Evolutionary conservation across 2,329 filamentous ascomycete species (phyloP).

Genomic region (Hymenotorrendiella dingleyae): DNA sequence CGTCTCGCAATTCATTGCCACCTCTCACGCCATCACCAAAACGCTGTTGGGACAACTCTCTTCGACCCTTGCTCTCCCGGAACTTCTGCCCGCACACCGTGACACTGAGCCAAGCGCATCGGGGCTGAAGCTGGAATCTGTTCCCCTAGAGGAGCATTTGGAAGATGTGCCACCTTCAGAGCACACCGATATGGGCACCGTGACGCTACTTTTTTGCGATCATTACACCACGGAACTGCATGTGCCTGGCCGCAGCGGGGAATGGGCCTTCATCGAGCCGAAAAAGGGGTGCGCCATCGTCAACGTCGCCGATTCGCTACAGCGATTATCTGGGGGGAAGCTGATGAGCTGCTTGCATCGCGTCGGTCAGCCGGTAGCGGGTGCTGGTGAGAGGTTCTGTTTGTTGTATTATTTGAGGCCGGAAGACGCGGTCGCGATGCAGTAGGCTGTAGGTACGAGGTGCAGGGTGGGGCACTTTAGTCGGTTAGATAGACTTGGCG

Average conservation of each 20-base stretch:
- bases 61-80: conserved; percentile 6
- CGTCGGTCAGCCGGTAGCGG: conserved; percentile 24
- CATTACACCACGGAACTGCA: conserved; percentile 14
- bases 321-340: conserved; percentile 19
- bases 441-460: too few species aligned
- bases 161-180: neutral
- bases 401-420: conserved; percentile 27
- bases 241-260: conserved; percentile 4
- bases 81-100: conserved; percentile 18
- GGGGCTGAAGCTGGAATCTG: conserved; percentile 11
- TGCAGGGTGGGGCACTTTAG: too few species aligned
- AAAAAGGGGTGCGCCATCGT: conserved; percentile 20
- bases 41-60: conserved; percentile 16
- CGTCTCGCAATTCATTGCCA: conserved; percentile 3
- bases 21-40: conserved; percentile 8
- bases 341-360: conserved; percentile 24
- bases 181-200: conserved; percentile 24
- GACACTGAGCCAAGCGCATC: conserved; percentile 15
- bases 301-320: conserved; percentile 25
- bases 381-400: conserved; percentile 21
- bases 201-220: conserved; percentile 24
- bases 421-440: too few species aligned
- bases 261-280: conserved; percentile 14
- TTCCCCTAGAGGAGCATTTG: neutral
- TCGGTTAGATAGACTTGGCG: too few species aligned